Evolutionary conservation across 2,329 filamentous ascomycete genomes (phyloP).

Genomic region (Zalaria sp.): DNA sequence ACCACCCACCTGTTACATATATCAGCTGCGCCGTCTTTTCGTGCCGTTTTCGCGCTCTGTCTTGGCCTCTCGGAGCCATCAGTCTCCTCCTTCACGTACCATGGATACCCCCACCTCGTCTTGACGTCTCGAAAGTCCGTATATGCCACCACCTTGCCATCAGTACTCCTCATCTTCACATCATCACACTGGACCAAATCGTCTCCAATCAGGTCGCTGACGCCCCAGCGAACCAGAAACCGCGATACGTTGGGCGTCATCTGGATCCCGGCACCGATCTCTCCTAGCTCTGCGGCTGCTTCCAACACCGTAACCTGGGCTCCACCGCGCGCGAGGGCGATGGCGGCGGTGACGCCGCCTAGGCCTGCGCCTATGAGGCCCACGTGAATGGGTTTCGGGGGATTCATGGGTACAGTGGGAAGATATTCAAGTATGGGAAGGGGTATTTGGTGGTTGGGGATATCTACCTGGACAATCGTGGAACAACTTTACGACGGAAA

Average conservation of each 20-base stretch:
- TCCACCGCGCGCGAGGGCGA: slow-evolving; percentile 17
- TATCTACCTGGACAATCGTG: too few species aligned
- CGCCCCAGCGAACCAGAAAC: slow-evolving; percentile 29
- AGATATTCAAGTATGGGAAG: too few species aligned
- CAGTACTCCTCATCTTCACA: neutral
- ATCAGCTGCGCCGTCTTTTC: too few species aligned
- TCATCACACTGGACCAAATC: neutral
- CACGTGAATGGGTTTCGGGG: too few species aligned
- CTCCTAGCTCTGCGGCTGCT: slow-evolving; percentile 5
- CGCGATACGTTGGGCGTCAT: slow-evolving; percentile 28
- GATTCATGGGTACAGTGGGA: too few species aligned
- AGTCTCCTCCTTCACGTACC: slow-evolving; percentile 32
- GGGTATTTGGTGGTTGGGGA: too few species aligned
- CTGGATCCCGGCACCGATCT: slow-evolving; percentile 41
- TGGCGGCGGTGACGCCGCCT: slow-evolving; percentile 17
- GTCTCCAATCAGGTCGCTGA: slow-evolving; percentile 26
- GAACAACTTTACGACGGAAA: too few species aligned
- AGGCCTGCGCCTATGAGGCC: slow-evolving; percentile 19
- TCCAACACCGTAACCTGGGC: slow-evolving; percentile 20
- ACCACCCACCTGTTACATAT: slow-evolving; percentile 36
- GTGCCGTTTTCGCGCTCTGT: too few species aligned
- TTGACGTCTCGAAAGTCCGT: slow-evolving; percentile 29
- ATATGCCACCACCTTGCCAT: neutral
- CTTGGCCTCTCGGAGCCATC: slow-evolving; percentile 37
- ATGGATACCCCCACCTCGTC: slow-evolving; percentile 27